Evolutionary conservation across 106 monocot genomes (phyloP).

Genomic region (Phalaenopsis equestris): DNA sequence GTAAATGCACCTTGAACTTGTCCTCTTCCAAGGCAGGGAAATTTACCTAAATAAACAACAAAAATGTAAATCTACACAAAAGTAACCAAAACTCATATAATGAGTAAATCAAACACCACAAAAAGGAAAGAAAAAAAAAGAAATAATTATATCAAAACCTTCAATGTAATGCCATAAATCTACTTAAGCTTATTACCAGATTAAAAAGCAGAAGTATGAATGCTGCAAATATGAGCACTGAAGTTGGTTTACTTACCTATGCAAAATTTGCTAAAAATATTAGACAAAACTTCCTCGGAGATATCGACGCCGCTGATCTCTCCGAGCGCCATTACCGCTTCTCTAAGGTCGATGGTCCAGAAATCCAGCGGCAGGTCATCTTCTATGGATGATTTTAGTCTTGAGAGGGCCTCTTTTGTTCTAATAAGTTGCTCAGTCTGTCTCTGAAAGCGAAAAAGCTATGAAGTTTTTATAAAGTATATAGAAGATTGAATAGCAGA

Average conservation of each 20-base stretch:
- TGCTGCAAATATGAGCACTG: not conserved
- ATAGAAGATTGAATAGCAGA: too few species aligned
- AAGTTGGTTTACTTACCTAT: constrained; percentile 61
- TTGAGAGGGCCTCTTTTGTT: constrained; percentile 51
- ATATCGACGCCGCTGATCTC: constrained; percentile 75
- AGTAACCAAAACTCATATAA: too few species aligned
- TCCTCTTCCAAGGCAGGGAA: too few species aligned
- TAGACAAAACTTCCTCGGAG: constrained; percentile 81
- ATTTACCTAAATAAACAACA: too few species aligned
- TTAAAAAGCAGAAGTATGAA: not conserved
- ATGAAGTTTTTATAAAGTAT: too few species aligned
- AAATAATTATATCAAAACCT: too few species aligned
- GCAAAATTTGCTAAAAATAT: constrained; percentile 88
- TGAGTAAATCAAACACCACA: too few species aligned
- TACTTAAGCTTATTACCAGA: not conserved
- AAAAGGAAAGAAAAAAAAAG: too few species aligned
- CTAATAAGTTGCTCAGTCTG: constrained; percentile 89
- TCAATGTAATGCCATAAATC: too few species aligned
- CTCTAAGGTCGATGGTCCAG: constrained; percentile 92
- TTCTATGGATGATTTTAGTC: constrained; percentile 50
- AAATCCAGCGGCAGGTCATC: constrained; percentile 82
- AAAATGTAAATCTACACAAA: too few species aligned
- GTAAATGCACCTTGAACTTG: too few species aligned
- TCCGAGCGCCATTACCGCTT: constrained; percentile 83
- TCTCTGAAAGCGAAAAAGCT: constrained; percentile 33